These are phyloP conservation scores for Backusella sp. DNA, from an alignment of 192 early-diverging fungal species.

Conservation along the genomic window DNA sequence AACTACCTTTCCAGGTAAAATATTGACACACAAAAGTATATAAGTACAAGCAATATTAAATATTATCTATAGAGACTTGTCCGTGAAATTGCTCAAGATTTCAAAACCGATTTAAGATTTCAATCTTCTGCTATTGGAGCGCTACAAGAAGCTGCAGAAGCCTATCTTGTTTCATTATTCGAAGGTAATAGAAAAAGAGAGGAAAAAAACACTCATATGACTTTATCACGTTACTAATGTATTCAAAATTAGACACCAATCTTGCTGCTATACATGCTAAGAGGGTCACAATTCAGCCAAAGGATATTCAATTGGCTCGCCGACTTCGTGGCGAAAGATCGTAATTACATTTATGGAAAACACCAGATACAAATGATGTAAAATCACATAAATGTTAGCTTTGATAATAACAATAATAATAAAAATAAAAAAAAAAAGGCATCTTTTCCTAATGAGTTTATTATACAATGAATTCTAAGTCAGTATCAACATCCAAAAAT, in stretches of 20 bases:
- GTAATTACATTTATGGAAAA: constrained; percentile 39
- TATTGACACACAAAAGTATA: not conserved
- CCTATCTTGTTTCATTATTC: constrained; percentile 81
- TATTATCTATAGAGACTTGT: constrained; percentile 67
- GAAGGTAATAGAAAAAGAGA: constrained; percentile 18
- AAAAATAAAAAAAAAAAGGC: not conserved
- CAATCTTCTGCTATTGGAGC: constrained; percentile 99
- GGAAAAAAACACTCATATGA: not conserved
- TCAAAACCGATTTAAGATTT: constrained; percentile 99
- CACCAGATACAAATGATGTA: not conserved
- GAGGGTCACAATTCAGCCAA: constrained; percentile 99
- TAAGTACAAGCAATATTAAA: not conserved
- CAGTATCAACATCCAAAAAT: constrained; percentile 34
- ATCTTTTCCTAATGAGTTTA: not conserved
- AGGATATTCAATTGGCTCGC: constrained; percentile 98
- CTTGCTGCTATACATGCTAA: constrained; percentile 97
- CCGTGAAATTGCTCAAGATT: constrained; percentile 99
- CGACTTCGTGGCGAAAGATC: constrained; percentile 92
- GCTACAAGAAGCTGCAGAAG: constrained; percentile 97
- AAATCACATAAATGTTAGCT: not conserved
- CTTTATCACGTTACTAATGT: not conserved
- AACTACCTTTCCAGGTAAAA: constrained; percentile 82
- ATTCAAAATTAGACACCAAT: constrained; percentile 82
- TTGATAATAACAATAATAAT: not conserved
- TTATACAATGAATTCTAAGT: constrained; percentile 5